Base-by-base conservation (phyloP, 2,329 filamentous ascomycete species). In the Fusarium subtropicale region DNA sequence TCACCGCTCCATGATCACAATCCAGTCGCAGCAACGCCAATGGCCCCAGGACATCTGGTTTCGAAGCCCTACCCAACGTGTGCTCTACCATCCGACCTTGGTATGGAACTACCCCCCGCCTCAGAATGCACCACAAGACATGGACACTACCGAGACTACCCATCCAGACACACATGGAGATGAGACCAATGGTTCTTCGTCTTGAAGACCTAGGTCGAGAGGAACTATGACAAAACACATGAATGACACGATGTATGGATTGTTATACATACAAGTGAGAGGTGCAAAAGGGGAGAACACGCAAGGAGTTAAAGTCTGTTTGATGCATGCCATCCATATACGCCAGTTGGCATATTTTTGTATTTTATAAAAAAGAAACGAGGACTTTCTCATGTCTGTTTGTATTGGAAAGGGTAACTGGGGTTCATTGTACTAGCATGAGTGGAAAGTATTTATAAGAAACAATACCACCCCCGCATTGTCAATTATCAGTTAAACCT, bases 11-110 rank as follows among this genome's bases (percentile, higher is more conserved):
- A 67, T 31, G 3, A 56, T 69, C 16, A 67, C 39, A 2, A 54
- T 69, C 9, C 22, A 56, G 6, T 56, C 60, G 0, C 36, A 60
- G 16, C 58, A 44, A 13, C 33, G 41, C 2, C 33, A 46, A 4
- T 69, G 51, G 39, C 68, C 68, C 0, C 60, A 71, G 42, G 68
- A 71, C 22, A 66, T 71, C 16, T 71, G 68, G 68, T 39, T 71
- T n/a, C 24, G 69, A 24, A 53, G 41, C 24, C 65, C 65, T 2
- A 41, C 31, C 5, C 56, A 47, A 1, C 60, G 60, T 10, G 64
- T 66, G 20, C 56, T 71, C 13, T 71, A 71, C 13, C 68, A 71
- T 22, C 64, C 65, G 5, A 34, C 36, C 4, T 5, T 41, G 36
- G 36, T 39, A 13, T 36, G 24, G 26, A 31, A 45, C 36, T 18